Conservation (phyloP, 2,329 filamentous ascomycete genomes). For the Claviceps sp. region DNA sequence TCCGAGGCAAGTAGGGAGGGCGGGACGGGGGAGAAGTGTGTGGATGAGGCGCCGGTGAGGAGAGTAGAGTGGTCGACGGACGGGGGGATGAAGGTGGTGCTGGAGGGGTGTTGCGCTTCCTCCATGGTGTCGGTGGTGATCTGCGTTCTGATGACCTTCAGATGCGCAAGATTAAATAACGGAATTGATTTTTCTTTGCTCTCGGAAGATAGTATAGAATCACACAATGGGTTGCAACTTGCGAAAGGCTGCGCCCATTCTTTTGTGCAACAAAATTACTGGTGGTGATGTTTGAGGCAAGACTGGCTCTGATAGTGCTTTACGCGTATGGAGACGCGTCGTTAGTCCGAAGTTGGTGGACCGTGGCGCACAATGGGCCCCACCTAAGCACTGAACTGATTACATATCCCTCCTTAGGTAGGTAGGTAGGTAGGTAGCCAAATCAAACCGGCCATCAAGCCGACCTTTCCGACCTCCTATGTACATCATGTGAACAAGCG, state of each 20-base stretch:
- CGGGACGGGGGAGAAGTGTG: slow-evolving; percentile 58
- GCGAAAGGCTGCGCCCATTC: no score
- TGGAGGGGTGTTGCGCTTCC: not conserved
- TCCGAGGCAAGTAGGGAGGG: slow-evolving; percentile 36
- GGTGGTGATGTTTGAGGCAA: not conserved
- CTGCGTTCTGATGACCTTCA: not conserved
- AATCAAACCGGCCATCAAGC: not conserved
- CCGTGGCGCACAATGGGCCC: not conserved
- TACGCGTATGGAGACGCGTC: slow-evolving; percentile 9
- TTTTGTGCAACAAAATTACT: no score
- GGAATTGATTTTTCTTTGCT: not conserved
- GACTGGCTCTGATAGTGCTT: not conserved
- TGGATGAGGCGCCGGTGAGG: slow-evolving; percentile 53
- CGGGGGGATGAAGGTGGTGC: slow-evolving; percentile 47
- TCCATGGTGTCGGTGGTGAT: slow-evolving; percentile 4
- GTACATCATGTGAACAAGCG: not conserved
- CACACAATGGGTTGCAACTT: not conserved
- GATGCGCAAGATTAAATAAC: not conserved
- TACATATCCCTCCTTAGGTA: no score
- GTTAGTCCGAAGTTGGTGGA: not conserved
- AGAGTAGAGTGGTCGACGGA: slow-evolving; percentile 47
- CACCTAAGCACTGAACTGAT: not conserved
- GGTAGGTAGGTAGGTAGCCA: no score
- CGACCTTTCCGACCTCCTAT: not conserved
- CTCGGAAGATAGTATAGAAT: not conserved